Conservation (phyloP, 441 rosid genomes). For the Jatropha podagrica region DNA sequence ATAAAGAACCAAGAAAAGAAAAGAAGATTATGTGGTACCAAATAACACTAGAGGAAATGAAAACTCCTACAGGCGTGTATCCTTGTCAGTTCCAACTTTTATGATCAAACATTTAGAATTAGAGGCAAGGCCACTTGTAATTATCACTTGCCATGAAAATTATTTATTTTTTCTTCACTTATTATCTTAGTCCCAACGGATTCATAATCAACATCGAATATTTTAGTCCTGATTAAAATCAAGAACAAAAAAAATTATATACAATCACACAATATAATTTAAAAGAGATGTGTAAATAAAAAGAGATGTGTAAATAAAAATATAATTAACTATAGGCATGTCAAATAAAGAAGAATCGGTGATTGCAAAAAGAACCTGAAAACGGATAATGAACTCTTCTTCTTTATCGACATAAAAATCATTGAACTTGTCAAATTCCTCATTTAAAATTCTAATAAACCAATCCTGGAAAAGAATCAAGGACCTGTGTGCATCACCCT, state of each 20-base stretch:
- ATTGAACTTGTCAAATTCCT: constrained; percentile 87
- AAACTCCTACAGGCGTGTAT: no score
- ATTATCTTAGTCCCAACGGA: background rate
- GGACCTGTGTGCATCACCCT: constrained; percentile 21
- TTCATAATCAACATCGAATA: background rate
- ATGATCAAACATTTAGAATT: background rate
- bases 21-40: no score
- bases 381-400: constrained; percentile 84
- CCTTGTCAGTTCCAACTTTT: no score
- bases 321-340: background rate
- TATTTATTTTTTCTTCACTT: background rate
- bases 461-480: constrained; percentile 52
- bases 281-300: no score
- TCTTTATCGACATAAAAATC: constrained; percentile 92
- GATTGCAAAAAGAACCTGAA: constrained; percentile 50
- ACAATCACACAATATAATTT: background rate
- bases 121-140: background rate
- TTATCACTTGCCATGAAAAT: background rate
- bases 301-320: no score
- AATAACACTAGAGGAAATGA: no score
- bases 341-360: background rate
- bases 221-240: background rate
- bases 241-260: constrained; percentile 2
- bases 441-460: constrained; percentile 71
- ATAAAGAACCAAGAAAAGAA: background rate